Evolutionary conservation across 345 rosid species (phyloP).

Genomic region (Chamaenerion angustifolium): DNA sequence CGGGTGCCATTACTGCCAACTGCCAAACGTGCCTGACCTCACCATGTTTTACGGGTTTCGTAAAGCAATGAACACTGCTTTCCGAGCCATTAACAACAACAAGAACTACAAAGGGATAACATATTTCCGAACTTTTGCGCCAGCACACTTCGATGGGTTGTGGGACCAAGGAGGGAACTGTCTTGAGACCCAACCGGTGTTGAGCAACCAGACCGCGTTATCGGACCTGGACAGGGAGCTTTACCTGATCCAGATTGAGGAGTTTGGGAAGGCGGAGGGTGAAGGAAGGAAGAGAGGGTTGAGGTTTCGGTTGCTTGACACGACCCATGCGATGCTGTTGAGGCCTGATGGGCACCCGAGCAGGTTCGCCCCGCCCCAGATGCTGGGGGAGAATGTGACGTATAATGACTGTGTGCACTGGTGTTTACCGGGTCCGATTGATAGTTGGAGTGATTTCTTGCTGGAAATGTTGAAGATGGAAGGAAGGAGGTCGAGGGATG

Average conservation of each 20-base stretch:
- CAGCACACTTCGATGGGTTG: slow-evolving; percentile 50
- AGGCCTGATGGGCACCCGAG: slow-evolving; percentile 60
- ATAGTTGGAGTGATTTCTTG: slow-evolving; percentile 32
- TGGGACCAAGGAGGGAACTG: slow-evolving; percentile 65
- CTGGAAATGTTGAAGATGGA: slow-evolving; percentile 15
- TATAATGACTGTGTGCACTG: slow-evolving; percentile 26
- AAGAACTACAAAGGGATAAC: slow-evolving; percentile 24
- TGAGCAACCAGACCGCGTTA: slow-evolving; percentile 27
- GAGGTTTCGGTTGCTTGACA: slow-evolving; percentile 24
- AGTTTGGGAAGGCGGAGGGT: slow-evolving; percentile 22
- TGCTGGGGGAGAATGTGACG: slow-evolving; percentile 7
- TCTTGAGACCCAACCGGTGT: slow-evolving; percentile 30
- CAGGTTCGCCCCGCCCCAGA: slow-evolving; percentile 11
- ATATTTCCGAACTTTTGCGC: slow-evolving; percentile 42
- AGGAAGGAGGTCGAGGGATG: not conserved
- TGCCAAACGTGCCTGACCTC: slow-evolving; percentile 17
- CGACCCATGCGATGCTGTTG: slow-evolving; percentile 41
- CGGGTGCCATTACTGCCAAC: slow-evolving; percentile 29
- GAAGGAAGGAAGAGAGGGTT: slow-evolving; percentile 25
- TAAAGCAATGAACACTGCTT: slow-evolving; percentile 45
- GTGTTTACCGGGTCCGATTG: slow-evolving; percentile 38
- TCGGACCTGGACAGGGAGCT: slow-evolving; percentile 28
- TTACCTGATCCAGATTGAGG: slow-evolving; percentile 31
- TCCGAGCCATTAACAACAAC: slow-evolving; percentile 23
- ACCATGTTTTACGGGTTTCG: slow-evolving; percentile 33